A percentile compares a stretch with the other conserved stretches of the same genome.
Evolutionary conservation across 306 rosid species (phyloP).

Genomic region (Casuarina cunninghamiana): DNA sequence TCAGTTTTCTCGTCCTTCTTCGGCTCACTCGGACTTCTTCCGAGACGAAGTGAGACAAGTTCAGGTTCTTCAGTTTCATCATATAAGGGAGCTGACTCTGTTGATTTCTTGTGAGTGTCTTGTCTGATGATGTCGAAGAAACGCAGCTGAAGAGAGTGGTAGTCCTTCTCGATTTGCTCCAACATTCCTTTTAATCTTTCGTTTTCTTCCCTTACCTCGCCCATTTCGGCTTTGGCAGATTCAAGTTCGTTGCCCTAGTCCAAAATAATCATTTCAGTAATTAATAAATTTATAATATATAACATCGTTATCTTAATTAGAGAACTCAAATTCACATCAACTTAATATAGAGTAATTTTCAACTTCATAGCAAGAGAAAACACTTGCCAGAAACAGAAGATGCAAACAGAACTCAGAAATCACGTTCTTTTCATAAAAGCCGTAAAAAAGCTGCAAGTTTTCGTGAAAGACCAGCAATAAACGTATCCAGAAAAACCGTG

Average conservation of each 20-base stretch:
- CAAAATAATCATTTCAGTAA: background rate
- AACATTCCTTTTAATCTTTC: conserved; percentile 25
- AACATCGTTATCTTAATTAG: background rate
- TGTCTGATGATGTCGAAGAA: conserved; percentile 27
- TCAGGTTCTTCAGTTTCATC: conserved; percentile 29
- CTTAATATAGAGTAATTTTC: background rate
- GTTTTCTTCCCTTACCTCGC: conserved; percentile 31
- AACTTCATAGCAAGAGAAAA: background rate
- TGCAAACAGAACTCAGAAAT: too few species aligned
- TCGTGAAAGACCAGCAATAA: background rate
- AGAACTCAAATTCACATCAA: background rate
- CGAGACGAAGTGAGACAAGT: conserved; percentile 41
- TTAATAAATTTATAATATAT: background rate
- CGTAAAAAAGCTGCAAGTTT: background rate
- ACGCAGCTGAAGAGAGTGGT: conserved; percentile 33
- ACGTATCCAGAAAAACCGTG: too few species aligned
- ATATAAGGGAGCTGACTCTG: background rate
- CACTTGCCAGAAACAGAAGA: background rate
- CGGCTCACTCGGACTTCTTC: conserved; percentile 35
- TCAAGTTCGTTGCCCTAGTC: conserved; percentile 27
- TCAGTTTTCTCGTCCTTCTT: background rate
- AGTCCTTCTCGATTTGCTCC: conserved; percentile 29
- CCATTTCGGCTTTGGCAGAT: conserved; percentile 34
- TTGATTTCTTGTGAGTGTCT: conserved; percentile 17
- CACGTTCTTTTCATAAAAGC: background rate